Base-by-base conservation (phyloP, 108 stramenopile species). In the Thalassiosira profunda region DNA sequence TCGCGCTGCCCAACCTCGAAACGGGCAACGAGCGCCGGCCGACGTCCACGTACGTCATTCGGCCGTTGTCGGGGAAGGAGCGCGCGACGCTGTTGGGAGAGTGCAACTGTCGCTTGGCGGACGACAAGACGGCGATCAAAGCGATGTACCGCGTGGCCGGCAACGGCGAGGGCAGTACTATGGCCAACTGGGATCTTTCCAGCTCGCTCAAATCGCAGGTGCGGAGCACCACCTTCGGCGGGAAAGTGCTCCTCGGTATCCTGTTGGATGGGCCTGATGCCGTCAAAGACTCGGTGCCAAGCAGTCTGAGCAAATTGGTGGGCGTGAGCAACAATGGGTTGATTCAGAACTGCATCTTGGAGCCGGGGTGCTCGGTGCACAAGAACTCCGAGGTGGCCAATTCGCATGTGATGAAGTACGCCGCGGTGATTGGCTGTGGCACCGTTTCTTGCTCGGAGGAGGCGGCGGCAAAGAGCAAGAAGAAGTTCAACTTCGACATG, bases 401-500 rank as follows among this genome's bases (percentile, higher is more conserved):
- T 12, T 88, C 88, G 14, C 84, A 74, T 54, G 76, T 91, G 30
- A 84, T 85, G 58, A 55, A 68, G 17, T 29, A 68, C 53, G 82
- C 85, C 1, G 54, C 71, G n/a, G 34, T 94, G 21, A 31, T 90
- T 25, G 72, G 86, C 26, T 87, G 86, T 67, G 90, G 93, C 14
- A 38, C 80, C 8, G 45, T 94, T 9, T 30, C 75, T 0, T 77
- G 70, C 26, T 8, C 41, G 1, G 28, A 54, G 17, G 15, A 46
- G n/a, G 31, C 29, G 20, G 57, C 59, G 7, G 11, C 7, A 6
- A 34, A 58, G 23, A 33, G 44, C 10, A 24, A 18, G 2, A 48
- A 41, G 3, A 24, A 57, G 23, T 73, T 46, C 56, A 68, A 70
- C 25, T 70, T 59, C 46, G 54, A 75, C 43, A 53, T 74, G 76